Percentiles rank a stretch among this genome's conserved stretches.
phyloP scores from a whole-genome alignment of 306 rosid species.

The Glycine soja region DNA sequence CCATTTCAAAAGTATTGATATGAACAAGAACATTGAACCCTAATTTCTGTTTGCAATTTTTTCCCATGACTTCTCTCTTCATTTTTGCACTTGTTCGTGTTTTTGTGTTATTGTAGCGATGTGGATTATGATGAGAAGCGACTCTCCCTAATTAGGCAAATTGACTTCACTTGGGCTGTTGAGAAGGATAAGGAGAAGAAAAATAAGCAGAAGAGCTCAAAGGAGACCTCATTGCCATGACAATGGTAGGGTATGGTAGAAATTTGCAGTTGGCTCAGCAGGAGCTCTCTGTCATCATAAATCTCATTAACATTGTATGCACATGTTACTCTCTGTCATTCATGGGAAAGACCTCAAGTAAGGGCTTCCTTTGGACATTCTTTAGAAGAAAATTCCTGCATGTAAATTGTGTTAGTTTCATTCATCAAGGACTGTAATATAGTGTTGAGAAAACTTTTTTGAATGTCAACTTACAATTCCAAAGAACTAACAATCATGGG shows the following conservation, averaged over 20 bases:
- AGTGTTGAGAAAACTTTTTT: conserved; percentile 13
- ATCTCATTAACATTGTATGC: conserved; percentile 91
- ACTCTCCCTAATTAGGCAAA: conserved; percentile 70
- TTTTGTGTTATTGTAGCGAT: conserved; percentile 58
- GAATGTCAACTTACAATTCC: conserved; percentile 30
- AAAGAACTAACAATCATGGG: conserved; percentile 23
- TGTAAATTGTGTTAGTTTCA: neutral
- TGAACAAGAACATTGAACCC: neutral
- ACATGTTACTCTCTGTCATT: conserved; percentile 19
- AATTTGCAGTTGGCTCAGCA: conserved; percentile 87
- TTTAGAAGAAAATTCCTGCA: neutral
- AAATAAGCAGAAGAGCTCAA: conserved; percentile 73
- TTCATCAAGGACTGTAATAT: conserved; percentile 13
- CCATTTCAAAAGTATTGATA: neutral
- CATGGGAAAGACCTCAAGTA: neutral
- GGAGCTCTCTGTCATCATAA: conserved; percentile 84
- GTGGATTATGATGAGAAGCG: conserved; percentile 87
- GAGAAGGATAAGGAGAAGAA: conserved; percentile 80
- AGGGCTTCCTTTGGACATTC: conserved; percentile 29
- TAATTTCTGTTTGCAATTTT: neutral
- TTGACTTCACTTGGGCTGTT: conserved; percentile 91
- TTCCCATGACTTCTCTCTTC: neutral
- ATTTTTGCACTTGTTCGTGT: neutral
- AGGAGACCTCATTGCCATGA: conserved; percentile 81
- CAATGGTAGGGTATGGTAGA: conserved; percentile 90